Evolutionary conservation across 345 rosid genomes (phyloP), one percentile per base, ranked within the genome.

Genomic region (Eutrema japonicum): DNA sequence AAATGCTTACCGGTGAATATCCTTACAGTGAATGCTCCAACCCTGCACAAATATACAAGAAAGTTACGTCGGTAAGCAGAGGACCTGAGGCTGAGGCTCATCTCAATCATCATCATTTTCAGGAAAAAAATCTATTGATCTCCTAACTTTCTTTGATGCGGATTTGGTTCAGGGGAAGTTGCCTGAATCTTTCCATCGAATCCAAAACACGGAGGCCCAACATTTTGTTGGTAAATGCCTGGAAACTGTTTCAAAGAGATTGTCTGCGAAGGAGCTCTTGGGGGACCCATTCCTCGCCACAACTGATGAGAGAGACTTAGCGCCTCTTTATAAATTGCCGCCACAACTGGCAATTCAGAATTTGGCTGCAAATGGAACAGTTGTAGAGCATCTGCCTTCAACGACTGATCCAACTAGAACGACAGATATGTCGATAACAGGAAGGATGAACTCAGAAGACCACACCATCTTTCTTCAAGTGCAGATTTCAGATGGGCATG

Each of bases 31-130:
- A 95, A 79, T 95, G 99, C 84, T 79, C 84, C 42, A 92, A 92
- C 78, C 91, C 96, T 0, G 98, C 98, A 4, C 96, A 92, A 75
- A 95, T 95, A 68, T 95, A 95, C 87, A 92, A 90, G 86, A 95
- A 92, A 86, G 99, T 95, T 51, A 86, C 96, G 36, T 81, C 89
- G 80, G 99, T 95, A 81, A 74, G 90, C 49, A 49, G 11, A 62
- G 16, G 18, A 32, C 26, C 26, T 18, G 22, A 18, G 18, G 18
- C 26, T 18, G 18, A n/a, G 38, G 49, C 61, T 64, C 30, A 64
- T 71, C 66, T 71, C 54, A 57, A 22, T 59, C 68, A 66, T 66
- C 61, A 36, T 77, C 9, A 30, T 48, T 52, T 57, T 49, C 16
- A 9, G 0, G 68, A 8, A 13, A 27, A 16, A 14, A 10, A 36